Evolutionary conservation across 2,329 filamentous ascomycete genomes (phyloP), one percentile per base, ranked within the genome.

Genomic region (Leptographium galeiforme): DNA sequence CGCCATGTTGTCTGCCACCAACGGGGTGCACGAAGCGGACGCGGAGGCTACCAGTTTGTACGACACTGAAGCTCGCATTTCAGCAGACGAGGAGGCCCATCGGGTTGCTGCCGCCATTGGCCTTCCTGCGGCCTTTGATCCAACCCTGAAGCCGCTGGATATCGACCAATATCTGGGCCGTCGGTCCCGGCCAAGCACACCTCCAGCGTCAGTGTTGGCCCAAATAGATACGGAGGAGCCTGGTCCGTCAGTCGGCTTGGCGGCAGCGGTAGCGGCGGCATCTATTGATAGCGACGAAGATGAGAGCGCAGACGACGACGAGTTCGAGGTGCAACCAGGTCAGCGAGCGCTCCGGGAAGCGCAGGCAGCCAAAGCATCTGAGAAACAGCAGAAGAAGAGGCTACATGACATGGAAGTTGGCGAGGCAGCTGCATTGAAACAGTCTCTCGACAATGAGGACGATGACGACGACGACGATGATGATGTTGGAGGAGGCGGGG

Each of bases 381-480:
- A 63, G 36, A 62, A 68, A 52, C 69, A 72, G 55, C 69, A 73
- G 59, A 76, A 78, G 64, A 71, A 77, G 54, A 75, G 72, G 52
- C 68, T 81, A 16, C 78, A 80, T 60, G 70, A 73, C 60, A 82
- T 81, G 78, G 78, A 81, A 59, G 72, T 78, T 2, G 75, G 73
- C 54, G 78, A 81, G 61, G 78, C 77, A 13, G 72, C 71, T 2
- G 78, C 77, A 10, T 64, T 81, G 14, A 59, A 59, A 39, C 47
- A 58, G 50, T 56, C 13, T 44, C 56, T 63, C 1, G 60, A 63
- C 2, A 63, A 62, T 2, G 61, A 62, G 5, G 62, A 63, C 1
- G 61, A 63, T 1, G 61, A 61, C 8, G 36, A 95, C 93, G 1
- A 87, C 8, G 36, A 95, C 93, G 1, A 87, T 87, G 25, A 91